These are phyloP conservation scores for Trypanosoma platydactyli DNA, from an alignment of 208 protist species.

Conservation along the genomic window DNA sequence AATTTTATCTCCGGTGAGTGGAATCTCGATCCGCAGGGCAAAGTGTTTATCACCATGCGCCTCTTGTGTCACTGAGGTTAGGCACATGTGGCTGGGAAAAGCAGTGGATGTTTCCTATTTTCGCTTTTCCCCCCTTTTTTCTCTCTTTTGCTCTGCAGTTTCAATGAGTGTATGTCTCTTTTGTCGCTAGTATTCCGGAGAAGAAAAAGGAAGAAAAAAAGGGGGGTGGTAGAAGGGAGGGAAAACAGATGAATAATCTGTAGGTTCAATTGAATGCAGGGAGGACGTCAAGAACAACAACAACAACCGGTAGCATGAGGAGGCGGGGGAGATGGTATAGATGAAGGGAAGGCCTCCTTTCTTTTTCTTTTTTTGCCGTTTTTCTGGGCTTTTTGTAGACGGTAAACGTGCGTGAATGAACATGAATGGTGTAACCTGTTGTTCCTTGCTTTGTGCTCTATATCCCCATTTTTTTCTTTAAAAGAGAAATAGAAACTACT, in stretches of 20 bases:
- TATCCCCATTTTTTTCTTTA: too few relatives aligned
- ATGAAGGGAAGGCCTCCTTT: too few relatives aligned
- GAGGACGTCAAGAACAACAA: too few relatives aligned
- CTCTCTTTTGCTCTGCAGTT: not conserved
- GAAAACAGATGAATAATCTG: too few relatives aligned
- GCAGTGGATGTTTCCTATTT: constrained; percentile 1
- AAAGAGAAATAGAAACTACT: too few relatives aligned
- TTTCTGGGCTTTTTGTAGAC: not conserved
- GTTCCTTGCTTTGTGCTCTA: too few relatives aligned
- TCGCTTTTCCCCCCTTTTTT: not conserved
- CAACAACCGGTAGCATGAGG: too few relatives aligned
- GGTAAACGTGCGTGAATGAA: not conserved
- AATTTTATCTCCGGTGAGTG: constrained; percentile 42
- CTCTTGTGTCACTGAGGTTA: constrained; percentile 37
- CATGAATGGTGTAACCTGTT: too few relatives aligned
- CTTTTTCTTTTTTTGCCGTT: constrained; percentile 1
- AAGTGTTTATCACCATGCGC: constrained; percentile 35
- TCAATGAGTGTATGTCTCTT: not conserved
- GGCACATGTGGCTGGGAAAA: not conserved
- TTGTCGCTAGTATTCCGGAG: not conserved
- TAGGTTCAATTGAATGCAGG: too few relatives aligned
- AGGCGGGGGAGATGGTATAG: too few relatives aligned
- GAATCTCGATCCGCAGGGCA: constrained; percentile 58
- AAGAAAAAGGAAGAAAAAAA: too few relatives aligned
- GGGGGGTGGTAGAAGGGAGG: too few relatives aligned